phyloP scores from a whole-genome alignment of 495 filamentous ascomycete genomes.

The Pseudevernia furfuracea region DNA sequence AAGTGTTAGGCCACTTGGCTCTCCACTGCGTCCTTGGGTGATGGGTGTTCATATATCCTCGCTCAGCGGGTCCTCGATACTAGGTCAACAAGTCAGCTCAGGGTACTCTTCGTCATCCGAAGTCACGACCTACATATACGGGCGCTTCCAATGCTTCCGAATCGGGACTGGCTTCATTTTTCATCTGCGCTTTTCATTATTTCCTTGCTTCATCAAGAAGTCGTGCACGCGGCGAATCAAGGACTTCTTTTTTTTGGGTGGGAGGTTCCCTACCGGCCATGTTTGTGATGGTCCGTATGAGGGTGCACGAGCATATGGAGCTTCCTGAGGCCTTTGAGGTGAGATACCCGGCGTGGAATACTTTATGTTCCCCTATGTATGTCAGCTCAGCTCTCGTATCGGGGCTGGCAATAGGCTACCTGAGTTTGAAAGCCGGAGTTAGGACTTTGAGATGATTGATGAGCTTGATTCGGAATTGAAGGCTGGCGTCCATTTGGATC shows the following conservation, averaged over 20 bases:
- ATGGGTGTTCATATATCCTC: constrained; percentile 4
- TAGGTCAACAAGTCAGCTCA: background rate
- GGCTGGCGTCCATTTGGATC: background rate
- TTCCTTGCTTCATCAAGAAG: constrained; percentile 17
- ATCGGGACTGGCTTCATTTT: background rate
- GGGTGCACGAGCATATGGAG: background rate
- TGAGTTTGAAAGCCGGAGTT: background rate
- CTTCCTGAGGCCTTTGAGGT: background rate
- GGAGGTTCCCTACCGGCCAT: background rate
- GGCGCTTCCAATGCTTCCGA: background rate
- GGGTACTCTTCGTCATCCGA: too few relatives aligned
- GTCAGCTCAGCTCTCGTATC: background rate
- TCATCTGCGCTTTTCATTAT: constrained; percentile 12
- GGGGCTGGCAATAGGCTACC: background rate
- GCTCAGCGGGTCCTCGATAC: background rate
- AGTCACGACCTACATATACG: background rate
- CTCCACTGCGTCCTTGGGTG: constrained; percentile 5
- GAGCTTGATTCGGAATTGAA: background rate
- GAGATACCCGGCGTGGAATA: background rate
- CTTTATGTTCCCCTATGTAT: background rate
- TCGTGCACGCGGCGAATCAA: constrained; percentile 7
- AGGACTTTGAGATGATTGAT: background rate
- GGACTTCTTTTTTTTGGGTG: constrained; percentile 4
- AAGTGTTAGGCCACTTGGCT: constrained; percentile 15
- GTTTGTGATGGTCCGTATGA: background rate